Percentiles rank a stretch among this genome's conserved stretches.
Evolutionary conservation across 495 filamentous ascomycete species (phyloP).

Genomic region (Daldinia bambusicola): DNA sequence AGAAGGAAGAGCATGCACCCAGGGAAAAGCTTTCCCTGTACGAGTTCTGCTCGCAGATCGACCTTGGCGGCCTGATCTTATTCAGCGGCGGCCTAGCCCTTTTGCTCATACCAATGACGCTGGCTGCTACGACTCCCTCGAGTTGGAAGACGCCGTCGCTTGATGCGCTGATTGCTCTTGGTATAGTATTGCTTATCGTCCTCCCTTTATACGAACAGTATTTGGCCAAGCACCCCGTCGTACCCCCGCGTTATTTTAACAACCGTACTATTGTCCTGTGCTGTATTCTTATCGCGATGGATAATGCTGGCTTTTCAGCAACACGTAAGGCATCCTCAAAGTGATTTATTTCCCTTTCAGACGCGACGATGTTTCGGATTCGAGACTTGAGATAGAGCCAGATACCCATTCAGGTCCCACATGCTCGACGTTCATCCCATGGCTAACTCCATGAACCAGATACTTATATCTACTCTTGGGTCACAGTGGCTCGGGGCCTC

Average conservation of each 20-base stretch:
- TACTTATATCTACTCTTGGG: slow-evolving; percentile 61
- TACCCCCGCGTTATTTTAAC: slow-evolving; percentile 57
- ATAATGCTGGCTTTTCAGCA: slow-evolving; percentile 55
- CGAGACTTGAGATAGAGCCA: background rate
- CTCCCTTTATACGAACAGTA: slow-evolving; percentile 59
- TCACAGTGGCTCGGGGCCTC: slow-evolving; percentile 55
- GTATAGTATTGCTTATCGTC: slow-evolving; percentile 47
- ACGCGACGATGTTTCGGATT: no score
- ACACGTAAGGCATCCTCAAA: slow-evolving; percentile 40
- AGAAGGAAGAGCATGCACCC: slow-evolving; percentile 48
- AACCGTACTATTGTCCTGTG: slow-evolving; percentile 55
- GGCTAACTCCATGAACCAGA: slow-evolving; percentile 36
- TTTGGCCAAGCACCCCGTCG: slow-evolving; percentile 56
- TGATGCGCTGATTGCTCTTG: slow-evolving; percentile 55
- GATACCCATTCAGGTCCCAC: background rate
- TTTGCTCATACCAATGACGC: slow-evolving; percentile 49
- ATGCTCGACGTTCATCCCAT: background rate
- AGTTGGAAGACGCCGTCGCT: slow-evolving; percentile 59
- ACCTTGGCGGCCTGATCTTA: slow-evolving; percentile 57
- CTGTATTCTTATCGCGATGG: slow-evolving; percentile 52
- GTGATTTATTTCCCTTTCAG: background rate
- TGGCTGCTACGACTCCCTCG: slow-evolving; percentile 49
- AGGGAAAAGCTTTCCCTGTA: slow-evolving; percentile 49
- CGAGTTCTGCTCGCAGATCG: slow-evolving; percentile 60
- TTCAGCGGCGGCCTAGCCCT: slow-evolving; percentile 54